Evolutionary conservation across 257 asterid species (phyloP).

Genomic region (Solanum tarapatanum): DNA sequence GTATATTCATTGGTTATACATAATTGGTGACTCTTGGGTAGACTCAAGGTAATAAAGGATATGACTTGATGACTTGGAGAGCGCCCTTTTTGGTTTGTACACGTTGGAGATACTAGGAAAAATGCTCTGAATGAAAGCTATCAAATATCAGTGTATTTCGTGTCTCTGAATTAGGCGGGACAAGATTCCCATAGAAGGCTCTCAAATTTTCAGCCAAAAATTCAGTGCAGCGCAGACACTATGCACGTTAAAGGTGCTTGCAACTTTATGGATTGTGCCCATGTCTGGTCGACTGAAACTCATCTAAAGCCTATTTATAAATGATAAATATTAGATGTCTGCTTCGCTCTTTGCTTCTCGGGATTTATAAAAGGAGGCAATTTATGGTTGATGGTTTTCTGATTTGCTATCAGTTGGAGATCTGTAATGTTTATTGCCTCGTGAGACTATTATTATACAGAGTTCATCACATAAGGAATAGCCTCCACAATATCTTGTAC

Average conservation of each 20-base stretch:
- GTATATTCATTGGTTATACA: too few relatives aligned
- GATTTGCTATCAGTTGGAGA: background rate
- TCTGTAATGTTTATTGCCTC: background rate
- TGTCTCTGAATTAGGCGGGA: background rate
- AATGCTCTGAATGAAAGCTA: too few relatives aligned
- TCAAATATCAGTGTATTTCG: background rate
- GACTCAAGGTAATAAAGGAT: too few relatives aligned
- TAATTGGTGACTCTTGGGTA: too few relatives aligned
- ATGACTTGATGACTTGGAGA: too few relatives aligned
- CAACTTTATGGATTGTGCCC: background rate
- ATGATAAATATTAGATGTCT: background rate
- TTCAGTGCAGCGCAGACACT: background rate
- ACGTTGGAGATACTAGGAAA: too few relatives aligned
- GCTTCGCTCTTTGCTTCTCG: background rate
- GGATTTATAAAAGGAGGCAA: background rate
- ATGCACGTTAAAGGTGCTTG: background rate
- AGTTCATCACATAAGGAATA: background rate
- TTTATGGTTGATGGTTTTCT: background rate
- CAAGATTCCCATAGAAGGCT: background rate
- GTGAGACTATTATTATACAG: background rate
- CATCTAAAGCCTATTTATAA: background rate
- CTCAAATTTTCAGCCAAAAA: background rate
- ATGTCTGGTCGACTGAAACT: background rate
- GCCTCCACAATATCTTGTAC: background rate
- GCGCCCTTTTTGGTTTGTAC: too few relatives aligned